Evolutionary conservation across 805 yeast genomes (phyloP), one percentile per base, ranked within the genome.

Genomic region (Pichia deserticola): DNA sequence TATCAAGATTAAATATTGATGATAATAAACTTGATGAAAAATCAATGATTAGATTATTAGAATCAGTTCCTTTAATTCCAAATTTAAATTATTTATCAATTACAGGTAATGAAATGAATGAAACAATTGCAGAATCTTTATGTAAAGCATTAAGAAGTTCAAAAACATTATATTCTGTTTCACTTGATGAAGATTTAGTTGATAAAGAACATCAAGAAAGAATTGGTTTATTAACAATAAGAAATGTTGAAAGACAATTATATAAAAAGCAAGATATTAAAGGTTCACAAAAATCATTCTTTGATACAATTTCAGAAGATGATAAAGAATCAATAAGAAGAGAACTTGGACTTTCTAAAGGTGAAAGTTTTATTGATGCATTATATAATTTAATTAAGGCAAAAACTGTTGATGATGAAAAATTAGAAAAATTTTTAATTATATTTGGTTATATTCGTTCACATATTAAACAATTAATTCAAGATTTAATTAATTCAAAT

Each of bases 211-310:
- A 84, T 54, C 81, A 78, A 58, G 86, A 89, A 40, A 77, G 82
- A 58, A 77, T 89, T 51, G 93, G 95, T 1, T 74, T 86, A 41
- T 82, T 85, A 57, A 78, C 93, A 44, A 82, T 90, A 83, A 77
- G 84, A 58, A 90, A 90, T 64, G 83, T 89, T 84, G 89, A 84
- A 57, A 63, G 68, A 27, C 71, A 75, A 47, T 66, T 83, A 48
- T 52, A 53, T 47, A 49, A 42, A 25, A 44, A 37, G 13, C 41
- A 49, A 32, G 43, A 45, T 27, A 28, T 42, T 30, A 34, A 47
- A 10, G 49, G 43, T 30, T 39, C 43, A 5, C 35, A 48, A n/a
- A 53, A 39, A 32, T 40, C 47, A n/a, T 42, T 56, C 29, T 20
- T 40, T 36, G 49, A 48, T 12, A 35, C 53, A 5, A 36, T 53